Base-by-base conservation (phyloP, 192 early-diverging fungal genomes). In the Coemansia sp. region DNA sequence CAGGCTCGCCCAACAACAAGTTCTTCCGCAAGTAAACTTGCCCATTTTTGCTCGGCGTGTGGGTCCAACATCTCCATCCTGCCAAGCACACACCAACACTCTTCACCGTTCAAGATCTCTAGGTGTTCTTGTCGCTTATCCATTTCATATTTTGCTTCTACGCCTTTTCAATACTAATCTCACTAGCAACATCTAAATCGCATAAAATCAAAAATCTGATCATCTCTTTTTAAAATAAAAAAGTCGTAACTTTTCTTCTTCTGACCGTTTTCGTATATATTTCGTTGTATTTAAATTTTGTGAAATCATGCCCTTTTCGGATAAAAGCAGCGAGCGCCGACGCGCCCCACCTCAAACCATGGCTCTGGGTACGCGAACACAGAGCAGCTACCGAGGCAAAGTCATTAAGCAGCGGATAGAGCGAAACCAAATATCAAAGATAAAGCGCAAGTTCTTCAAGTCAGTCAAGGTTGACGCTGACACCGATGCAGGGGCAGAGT, bases 11-110 rank as follows among this genome's bases (percentile, higher is more conserved):
- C 21, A 82, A 82, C 64, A 69, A 68, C 69, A 82, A 82, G 79
- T 82, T 82, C 75, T 82, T 82, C 79, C 79, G 79, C 79, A 82
- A 82, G 75, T 82, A 71, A 77, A 23, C 32, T 48, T 14, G n/a
- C 4, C 27, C 36, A 7, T 29, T n/a, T 46, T 31, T 48, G 55
- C 55, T n/a, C 23, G 10, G 36, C 29, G 39, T 53, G 51, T 23
- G 39, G 21, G 9, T 42, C 9, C n/a, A 27, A 55, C 12, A 34
- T 6, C 36, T 53, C 48, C n/a, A 36, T 19, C 12, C 23, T 27
- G 21, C 17, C 63, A 15, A 19, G 50, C 31, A 17, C 25, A 31
- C 36, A 14, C 19, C 46, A 50, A 10, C 10, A 50, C 50, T 55
- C 45, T 34, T 25, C 63, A 65, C n/a, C 34, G 5, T 21, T 38